Evolutionary conservation across 2,329 filamentous ascomycete genomes (phyloP).

Genomic region (Nothophaeocryptopus gaeumannii): DNA sequence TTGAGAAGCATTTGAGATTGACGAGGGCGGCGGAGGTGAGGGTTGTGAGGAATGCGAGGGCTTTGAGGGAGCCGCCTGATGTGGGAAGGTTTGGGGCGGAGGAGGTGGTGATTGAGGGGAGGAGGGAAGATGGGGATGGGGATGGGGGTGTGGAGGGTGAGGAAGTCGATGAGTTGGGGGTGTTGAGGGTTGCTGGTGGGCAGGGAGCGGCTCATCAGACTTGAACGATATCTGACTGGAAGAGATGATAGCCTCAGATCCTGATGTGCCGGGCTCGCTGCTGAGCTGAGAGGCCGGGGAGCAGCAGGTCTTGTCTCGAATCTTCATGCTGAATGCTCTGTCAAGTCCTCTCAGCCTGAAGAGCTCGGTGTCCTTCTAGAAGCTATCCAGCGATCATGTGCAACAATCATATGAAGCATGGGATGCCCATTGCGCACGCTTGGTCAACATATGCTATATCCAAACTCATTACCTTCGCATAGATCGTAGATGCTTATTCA

Average conservation of each 20-base stretch:
- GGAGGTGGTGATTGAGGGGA: constrained; percentile 33
- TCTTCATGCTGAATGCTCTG: no score
- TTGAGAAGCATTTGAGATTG: constrained; percentile 63
- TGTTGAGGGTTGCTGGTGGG: constrained; percentile 8
- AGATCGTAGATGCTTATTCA: no score
- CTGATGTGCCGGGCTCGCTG: no score
- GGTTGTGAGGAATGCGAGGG: constrained; percentile 70
- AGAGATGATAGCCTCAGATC: constrained; percentile 49
- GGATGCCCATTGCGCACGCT: no score
- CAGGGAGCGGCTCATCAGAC: constrained; percentile 6
- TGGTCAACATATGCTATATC: no score
- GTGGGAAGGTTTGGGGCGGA: constrained; percentile 59
- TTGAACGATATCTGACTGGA: not conserved
- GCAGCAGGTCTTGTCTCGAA: no score
- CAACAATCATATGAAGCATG: no score
- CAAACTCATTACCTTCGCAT: no score
- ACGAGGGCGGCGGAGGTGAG: constrained; percentile 88
- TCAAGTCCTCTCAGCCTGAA: no score
- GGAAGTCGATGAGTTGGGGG: constrained; percentile 9
- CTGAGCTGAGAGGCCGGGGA: no score
- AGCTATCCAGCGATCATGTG: no score
- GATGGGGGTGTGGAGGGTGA: constrained; percentile 10
- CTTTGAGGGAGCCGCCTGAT: constrained; percentile 66
- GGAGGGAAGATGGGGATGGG: not conserved
- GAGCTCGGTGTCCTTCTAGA: constrained; percentile 50